These are phyloP conservation scores for Termitomyces sp. DNA, from an alignment of 1,284 basidiomycete genomes.

Conservation along the genomic window DNA sequence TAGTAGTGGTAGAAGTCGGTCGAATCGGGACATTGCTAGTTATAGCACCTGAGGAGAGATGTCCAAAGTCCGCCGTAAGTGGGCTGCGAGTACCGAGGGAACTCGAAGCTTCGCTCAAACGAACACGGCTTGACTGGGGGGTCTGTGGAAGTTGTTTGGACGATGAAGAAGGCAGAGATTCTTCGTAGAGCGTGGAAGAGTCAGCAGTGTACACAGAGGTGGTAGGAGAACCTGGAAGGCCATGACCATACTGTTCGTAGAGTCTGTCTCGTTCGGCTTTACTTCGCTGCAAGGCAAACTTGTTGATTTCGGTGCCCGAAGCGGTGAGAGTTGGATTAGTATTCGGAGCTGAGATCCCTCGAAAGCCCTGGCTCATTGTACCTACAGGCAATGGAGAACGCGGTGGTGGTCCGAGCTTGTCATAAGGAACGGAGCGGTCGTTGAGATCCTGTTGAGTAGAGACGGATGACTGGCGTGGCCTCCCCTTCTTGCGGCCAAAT, in stretches of 20 bases:
- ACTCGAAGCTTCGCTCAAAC: constrained; percentile 52
- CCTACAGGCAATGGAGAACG: constrained; percentile 56
- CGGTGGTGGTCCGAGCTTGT: constrained; percentile 54
- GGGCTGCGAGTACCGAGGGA: constrained; percentile 41
- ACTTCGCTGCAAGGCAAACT: constrained; percentile 43
- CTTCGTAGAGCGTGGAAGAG: constrained; percentile 55
- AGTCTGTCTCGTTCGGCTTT: constrained; percentile 50
- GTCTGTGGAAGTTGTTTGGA: constrained; percentile 31
- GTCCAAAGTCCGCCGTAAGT: constrained; percentile 43
- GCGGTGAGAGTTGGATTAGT: constrained; percentile 72
- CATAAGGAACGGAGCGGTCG: constrained; percentile 69
- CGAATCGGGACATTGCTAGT: constrained; percentile 41
- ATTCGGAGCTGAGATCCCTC: constrained; percentile 70
- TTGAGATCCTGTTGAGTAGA: constrained; percentile 40
- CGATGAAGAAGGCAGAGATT: constrained; percentile 34
- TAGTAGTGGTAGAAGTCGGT: constrained; percentile 49
- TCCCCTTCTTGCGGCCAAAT: constrained; percentile 36
- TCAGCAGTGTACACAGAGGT: constrained; percentile 51
- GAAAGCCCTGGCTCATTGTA: constrained; percentile 52
- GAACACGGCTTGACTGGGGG: constrained; percentile 36
- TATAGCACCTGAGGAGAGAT: constrained; percentile 26
- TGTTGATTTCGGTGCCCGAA: constrained; percentile 65
- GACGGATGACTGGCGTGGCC: constrained; percentile 41
- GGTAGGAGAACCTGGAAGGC: constrained; percentile 44
- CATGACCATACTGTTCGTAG: constrained; percentile 34